Conservation (phyloP, 495 filamentous ascomycete genomes). For the Podospora fimiseda region DNA sequence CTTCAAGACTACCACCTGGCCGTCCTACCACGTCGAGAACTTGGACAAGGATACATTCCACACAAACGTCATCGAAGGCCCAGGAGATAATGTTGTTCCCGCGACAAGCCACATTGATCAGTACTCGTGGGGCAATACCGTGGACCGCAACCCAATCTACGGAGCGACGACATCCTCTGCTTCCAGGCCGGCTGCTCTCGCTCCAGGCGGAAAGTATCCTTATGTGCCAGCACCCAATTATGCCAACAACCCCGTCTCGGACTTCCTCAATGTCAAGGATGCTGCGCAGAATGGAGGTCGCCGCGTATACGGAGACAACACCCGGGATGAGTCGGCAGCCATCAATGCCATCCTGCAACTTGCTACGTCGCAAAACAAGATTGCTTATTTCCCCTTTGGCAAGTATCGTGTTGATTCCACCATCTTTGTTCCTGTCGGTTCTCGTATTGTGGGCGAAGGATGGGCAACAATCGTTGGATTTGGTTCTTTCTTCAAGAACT, state of each 20-base stretch:
- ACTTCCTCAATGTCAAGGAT: constrained; percentile 43
- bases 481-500: constrained; percentile 49
- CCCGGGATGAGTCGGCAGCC: constrained; percentile 30
- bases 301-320: constrained; percentile 31
- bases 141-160: constrained; percentile 56
- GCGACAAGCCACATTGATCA: constrained; percentile 23
- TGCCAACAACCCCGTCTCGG: constrained; percentile 23
- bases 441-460: constrained; percentile 43
- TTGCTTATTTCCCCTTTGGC: constrained; percentile 44
- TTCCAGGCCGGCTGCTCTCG: constrained; percentile 23
- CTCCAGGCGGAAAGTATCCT: constrained; percentile 29
- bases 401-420: constrained; percentile 44
- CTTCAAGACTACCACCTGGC: constrained; percentile 29
- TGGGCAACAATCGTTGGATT: constrained; percentile 43
- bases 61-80: constrained; percentile 27
- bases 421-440: constrained; percentile 49
- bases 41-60: constrained; percentile 31
- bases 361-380: constrained; percentile 30
- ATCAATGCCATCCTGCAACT: constrained; percentile 35
- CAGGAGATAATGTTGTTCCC: constrained; percentile 20
- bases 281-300: constrained; percentile 35
- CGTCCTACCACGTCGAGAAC: constrained; percentile 39
- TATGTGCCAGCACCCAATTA: constrained; percentile 34
- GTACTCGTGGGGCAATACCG: constrained; percentile 46
- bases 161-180: constrained; percentile 35